Conservation (phyloP, 2,329 filamentous ascomycete genomes). For the Colletotrichum shisoi region DNA sequence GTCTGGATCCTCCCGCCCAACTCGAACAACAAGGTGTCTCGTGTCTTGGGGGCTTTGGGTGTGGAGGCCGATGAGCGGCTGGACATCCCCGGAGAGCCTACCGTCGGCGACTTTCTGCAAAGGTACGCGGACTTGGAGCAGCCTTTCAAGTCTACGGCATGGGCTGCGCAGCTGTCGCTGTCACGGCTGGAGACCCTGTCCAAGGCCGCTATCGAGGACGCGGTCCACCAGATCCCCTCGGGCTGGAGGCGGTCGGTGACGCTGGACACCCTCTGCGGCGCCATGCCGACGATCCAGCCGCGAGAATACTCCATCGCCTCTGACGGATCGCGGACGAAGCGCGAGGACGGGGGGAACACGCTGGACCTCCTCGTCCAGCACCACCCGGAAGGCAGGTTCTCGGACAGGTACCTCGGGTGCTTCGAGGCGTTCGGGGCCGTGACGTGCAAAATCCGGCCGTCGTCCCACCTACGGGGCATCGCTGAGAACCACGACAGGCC, state of each 20-base stretch:
- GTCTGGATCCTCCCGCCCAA: constrained; percentile 36
- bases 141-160: constrained; percentile 25
- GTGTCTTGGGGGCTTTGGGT: constrained; percentile 23
- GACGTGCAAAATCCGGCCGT: constrained; percentile 36
- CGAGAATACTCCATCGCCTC: constrained; percentile 36
- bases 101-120: constrained; percentile 25
- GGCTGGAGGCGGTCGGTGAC: constrained; percentile 21
- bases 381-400: constrained; percentile 25
- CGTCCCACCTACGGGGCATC: constrained; percentile 22
- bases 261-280: constrained; percentile 22
- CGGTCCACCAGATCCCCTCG: constrained; percentile 24
- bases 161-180: constrained; percentile 19
- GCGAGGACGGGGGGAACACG: constrained; percentile 15
- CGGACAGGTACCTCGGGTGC: constrained; percentile 29
- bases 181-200: constrained; percentile 10
- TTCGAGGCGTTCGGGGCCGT: constrained; percentile 26
- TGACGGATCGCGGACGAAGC: constrained; percentile 19
- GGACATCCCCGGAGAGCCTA: constrained; percentile 15
- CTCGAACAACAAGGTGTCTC: constrained; percentile 32
- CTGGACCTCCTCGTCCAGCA: constrained; percentile 33
- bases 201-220: constrained; percentile 29
- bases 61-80: constrained; percentile 16
- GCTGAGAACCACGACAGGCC: constrained; percentile 22
- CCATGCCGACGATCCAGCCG: constrained; percentile 32
- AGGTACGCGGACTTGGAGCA: constrained; percentile 27